These are phyloP conservation scores for Spinacia oleracea DNA, from an alignment of 179 eudicot genomes.

Conservation along the genomic window DNA sequence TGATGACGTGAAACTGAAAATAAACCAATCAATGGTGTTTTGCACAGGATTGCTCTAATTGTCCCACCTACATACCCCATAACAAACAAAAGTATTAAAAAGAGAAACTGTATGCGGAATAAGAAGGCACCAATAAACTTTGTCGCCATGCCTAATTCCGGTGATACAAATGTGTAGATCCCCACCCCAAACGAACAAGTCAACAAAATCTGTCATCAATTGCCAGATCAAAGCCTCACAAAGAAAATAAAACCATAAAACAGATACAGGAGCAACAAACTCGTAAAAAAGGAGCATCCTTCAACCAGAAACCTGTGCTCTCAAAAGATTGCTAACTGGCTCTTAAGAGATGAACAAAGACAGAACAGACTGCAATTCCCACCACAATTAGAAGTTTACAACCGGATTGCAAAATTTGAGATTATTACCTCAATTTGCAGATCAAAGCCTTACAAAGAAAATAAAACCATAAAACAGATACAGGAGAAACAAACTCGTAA, in stretches of 20 bases:
- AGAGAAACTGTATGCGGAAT: background rate
- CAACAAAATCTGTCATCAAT: background rate
- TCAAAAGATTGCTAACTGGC: background rate
- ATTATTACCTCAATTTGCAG: background rate
- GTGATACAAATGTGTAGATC: background rate
- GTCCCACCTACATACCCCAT: background rate
- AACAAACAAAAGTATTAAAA: background rate
- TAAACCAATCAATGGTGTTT: background rate
- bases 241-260: background rate
- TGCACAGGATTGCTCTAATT: background rate
- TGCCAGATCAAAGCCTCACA: background rate
- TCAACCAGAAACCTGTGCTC: background rate
- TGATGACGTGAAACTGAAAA: background rate
- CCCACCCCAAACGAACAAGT: background rate
- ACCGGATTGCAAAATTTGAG: background rate
- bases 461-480: background rate
- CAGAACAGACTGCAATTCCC: background rate
- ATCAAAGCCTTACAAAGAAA: background rate
- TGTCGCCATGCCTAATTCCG: background rate
- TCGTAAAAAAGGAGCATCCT: background rate
- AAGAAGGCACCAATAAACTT: background rate
- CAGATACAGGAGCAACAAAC: background rate
- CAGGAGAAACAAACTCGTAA: background rate
- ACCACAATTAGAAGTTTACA: background rate
- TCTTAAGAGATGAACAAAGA: background rate